Evolutionary conservation across 2,329 filamentous ascomycete genomes (phyloP).

Genomic region (Hortaea werneckii): DNA sequence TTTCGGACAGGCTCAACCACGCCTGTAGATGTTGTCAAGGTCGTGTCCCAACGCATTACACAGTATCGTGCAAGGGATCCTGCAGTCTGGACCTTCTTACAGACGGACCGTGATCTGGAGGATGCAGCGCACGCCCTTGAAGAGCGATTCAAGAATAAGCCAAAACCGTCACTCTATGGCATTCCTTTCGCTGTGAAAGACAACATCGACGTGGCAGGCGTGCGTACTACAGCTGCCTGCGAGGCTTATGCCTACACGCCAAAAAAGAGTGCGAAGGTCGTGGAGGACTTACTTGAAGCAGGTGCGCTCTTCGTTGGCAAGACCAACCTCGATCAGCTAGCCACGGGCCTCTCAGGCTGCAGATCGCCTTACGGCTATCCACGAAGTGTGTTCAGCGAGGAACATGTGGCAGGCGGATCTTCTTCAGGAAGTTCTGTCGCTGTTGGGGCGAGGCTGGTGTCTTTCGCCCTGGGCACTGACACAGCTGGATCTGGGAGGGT

Average conservation of each 20-base stretch:
- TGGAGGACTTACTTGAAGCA: constrained; percentile 39
- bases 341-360: constrained; percentile 50
- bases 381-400: constrained; percentile 40
- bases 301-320: constrained; percentile 52
- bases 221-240: constrained; percentile 44
- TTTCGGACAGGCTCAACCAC: constrained; percentile 38
- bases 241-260: constrained; percentile 41
- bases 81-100: constrained; percentile 43
- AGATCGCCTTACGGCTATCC: constrained; percentile 49
- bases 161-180: constrained; percentile 44
- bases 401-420: constrained; percentile 47
- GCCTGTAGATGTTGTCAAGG: constrained; percentile 32
- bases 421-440: constrained; percentile 47
- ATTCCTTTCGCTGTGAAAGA: constrained; percentile 50
- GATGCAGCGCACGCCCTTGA: constrained; percentile 32
- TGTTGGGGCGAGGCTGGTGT: constrained; percentile 43
- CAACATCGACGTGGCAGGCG: constrained; percentile 42
- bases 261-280: constrained; percentile 39
- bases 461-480: constrained; percentile 48
- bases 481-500: constrained; percentile 46
- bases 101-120: constrained; percentile 30
- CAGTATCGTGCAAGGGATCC: constrained; percentile 38
- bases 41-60: constrained; percentile 39
- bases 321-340: constrained; percentile 52
- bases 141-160: constrained; percentile 30